phyloP scores from a whole-genome alignment of 2,329 filamentous ascomycete species.

The Sarocladiaceae sp. region DNA sequence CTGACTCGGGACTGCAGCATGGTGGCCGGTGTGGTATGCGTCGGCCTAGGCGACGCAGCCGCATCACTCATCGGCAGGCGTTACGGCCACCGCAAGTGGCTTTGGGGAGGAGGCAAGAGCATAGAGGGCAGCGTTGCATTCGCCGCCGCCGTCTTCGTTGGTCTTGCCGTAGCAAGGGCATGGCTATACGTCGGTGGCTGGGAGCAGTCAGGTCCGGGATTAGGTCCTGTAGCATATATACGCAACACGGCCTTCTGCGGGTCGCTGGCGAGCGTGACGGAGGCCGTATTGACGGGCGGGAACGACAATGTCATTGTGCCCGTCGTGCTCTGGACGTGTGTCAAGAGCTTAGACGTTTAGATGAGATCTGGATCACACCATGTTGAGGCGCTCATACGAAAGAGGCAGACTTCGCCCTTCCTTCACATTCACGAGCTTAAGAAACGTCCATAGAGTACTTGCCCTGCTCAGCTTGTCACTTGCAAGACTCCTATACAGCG shows the following conservation, averaged over 20 bases:
- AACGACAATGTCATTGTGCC: constrained; percentile 99
- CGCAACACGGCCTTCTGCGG: constrained; percentile 70
- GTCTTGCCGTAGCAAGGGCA: constrained; percentile 60
- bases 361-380: neutral
- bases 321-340: constrained; percentile 84
- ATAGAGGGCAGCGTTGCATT: constrained; percentile 85
- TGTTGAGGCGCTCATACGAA: too few species aligned
- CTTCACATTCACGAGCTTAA: too few species aligned
- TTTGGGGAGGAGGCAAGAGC: constrained; percentile 95
- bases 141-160: constrained; percentile 67
- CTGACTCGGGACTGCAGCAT: constrained; percentile 72
- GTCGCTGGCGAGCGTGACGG: constrained; percentile 77
- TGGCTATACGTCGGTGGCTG: constrained; percentile 79
- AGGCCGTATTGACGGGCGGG: constrained; percentile 90
- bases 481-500: neutral
- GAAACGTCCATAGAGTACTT: too few species aligned
- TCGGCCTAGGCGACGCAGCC: constrained; percentile 90
- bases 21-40: constrained; percentile 87
- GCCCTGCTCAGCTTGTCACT: too few species aligned
- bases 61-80: constrained; percentile 84
- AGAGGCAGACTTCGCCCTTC: too few species aligned
- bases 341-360: constrained; percentile 65
- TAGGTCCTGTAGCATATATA: constrained; percentile 26
- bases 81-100: constrained; percentile 84
- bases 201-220: constrained; percentile 45